Evolutionary conservation across 495 filamentous ascomycete species (phyloP), one percentile per base, ranked within the genome.

Genomic region (Tetracladium marchalianum): DNA sequence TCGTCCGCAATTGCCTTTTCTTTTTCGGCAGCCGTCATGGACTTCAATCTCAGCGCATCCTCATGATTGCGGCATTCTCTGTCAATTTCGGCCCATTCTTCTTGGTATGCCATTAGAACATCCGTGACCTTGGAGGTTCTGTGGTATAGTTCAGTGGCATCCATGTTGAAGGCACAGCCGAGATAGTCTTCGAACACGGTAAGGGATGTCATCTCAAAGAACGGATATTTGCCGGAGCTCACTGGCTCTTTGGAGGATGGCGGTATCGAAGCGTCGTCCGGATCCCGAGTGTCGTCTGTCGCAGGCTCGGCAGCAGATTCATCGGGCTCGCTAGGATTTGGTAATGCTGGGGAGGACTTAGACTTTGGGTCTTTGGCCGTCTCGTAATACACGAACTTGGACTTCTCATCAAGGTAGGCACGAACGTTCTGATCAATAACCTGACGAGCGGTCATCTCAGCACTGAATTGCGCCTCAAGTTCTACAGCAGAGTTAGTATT

Each of bases 41-140:
- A 11, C n/a, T 44, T 11, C 7, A 32, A 31, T 18, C 35, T 44
- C 11, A 44, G 1, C 8, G 15, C 33, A 2, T 32, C 18, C 31
- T 53, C 44, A 16, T 51, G 42, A 13, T 19, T 24, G 10, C 33
- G 13, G 11, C 41, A 11, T 24, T 45, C 22, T 39, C 49, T 43
- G 11, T 52, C 45, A 11, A 58, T 34, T n/a, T 11, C 10, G n/a
- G 49, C 47, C 24, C 24, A 54, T 43, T 58, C 55, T 16, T 45
- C 33, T 39, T 58, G 48, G 8, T 42, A 43, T 9, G 18, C 37
- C 11, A 12, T 8, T 11, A 58, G 17, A 15, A 43, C 35, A 11
- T 38, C 27, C 6, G 51, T 19, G 24, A 52, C 46, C 9, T 8
- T 16, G 13, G 22, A 27, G 11, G 55, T 53, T 8, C 48, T 40